Conservation (phyloP, 352 stramenopile species). For the Phytophthora pisi region DNA sequence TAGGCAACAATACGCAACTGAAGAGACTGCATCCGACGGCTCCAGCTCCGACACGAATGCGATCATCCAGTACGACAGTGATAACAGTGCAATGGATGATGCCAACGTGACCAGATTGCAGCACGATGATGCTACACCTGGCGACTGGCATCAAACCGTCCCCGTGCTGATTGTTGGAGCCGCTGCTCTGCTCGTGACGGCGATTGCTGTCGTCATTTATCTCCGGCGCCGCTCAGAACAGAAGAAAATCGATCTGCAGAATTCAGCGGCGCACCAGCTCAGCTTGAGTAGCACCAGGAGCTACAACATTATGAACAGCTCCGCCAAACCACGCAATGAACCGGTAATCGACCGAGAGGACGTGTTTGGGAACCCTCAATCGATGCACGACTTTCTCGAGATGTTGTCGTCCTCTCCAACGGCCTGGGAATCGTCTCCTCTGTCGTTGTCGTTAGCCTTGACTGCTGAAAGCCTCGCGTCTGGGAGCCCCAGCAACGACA, state of each 20-base stretch:
- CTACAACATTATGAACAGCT: background rate
- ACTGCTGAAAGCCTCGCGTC: constrained; percentile 30
- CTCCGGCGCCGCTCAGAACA: constrained; percentile 17
- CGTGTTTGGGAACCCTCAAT: constrained; percentile 15
- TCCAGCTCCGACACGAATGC: background rate
- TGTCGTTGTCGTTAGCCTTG: constrained; percentile 18
- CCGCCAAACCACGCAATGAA: background rate
- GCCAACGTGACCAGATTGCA: constrained; percentile 9
- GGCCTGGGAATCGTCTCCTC: constrained; percentile 18
- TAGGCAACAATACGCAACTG: background rate
- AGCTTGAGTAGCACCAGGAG: constrained; percentile 3
- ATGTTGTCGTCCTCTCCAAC: constrained; percentile 15
- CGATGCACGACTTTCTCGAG: constrained; percentile 18
- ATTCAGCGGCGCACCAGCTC: constrained; percentile 6
- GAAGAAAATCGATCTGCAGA: constrained; percentile 7
- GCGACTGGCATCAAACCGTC: constrained; percentile 32
- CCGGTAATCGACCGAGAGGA: constrained; percentile 17
- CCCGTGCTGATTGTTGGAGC: constrained; percentile 39
- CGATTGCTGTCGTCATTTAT: constrained; percentile 28
- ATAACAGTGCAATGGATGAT: constrained; percentile 22
- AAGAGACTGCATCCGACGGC: background rate
- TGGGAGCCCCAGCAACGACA: constrained; percentile 15
- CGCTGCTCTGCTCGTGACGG: constrained; percentile 19
- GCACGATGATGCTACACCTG: constrained; percentile 13
- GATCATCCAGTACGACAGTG: constrained; percentile 2